A percentile compares a stretch with the other conserved stretches of the same genome.
Evolutionary conservation across 2,329 filamentous ascomycete genomes (phyloP).

Genomic region (Phialophora verrucosa): DNA sequence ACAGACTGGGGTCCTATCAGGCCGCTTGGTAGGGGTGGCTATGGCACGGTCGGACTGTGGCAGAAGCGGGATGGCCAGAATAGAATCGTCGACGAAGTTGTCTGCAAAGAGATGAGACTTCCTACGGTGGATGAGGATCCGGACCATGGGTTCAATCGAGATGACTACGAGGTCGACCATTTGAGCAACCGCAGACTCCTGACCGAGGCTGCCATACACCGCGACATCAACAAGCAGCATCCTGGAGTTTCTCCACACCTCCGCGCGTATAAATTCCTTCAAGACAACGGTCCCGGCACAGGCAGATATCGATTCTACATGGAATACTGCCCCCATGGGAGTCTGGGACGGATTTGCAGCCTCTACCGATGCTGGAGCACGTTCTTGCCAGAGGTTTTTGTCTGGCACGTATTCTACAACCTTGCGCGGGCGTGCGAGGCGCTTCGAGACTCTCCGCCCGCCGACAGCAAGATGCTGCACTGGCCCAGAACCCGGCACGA

Average conservation of each 20-base stretch:
- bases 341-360: conserved; percentile 20
- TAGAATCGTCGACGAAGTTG: conserved; percentile 29
- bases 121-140: not conserved
- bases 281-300: not conserved
- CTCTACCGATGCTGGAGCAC: conserved; percentile 33
- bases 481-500: not conserved
- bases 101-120: conserved; percentile 25
- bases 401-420: conserved; percentile 36
- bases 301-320: conserved; percentile 32
- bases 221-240: conserved; percentile 24
- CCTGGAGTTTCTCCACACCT: conserved; percentile 25
- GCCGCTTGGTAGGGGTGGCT: conserved; percentile 29
- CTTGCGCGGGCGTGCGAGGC: conserved; percentile 30
- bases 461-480: conserved; percentile 15
- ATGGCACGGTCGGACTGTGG: conserved; percentile 34
- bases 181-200: conserved; percentile 9
- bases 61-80: conserved; percentile 27
- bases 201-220: conserved; percentile 27
- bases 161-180: conserved; percentile 5
- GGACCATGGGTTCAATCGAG: not conserved
- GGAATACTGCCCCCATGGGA: conserved; percentile 31
- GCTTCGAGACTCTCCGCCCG: conserved; percentile 18
- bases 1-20: conserved; percentile 31
- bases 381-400: conserved; percentile 35
- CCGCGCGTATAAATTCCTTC: conserved; percentile 30